Conservation (phyloP, 2,329 filamentous ascomycete genomes). For the Colletotrichum simmondsii region DNA sequence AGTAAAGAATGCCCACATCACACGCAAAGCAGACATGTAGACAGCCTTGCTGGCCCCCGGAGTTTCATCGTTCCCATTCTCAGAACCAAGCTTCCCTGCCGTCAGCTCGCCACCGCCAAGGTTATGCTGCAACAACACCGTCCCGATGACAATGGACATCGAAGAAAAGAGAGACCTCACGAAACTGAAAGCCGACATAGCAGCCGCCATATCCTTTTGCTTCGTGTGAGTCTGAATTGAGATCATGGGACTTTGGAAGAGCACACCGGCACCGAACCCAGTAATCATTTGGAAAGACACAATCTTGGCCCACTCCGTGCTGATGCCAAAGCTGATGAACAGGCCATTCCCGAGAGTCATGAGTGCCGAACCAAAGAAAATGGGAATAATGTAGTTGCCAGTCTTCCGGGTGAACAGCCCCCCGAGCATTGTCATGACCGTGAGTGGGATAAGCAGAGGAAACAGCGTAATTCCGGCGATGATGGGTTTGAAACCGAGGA, state of each 20-base stretch:
- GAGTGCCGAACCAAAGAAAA: slow-evolving; percentile 62
- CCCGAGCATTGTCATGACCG: slow-evolving; percentile 17
- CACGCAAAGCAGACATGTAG: slow-evolving; percentile 7
- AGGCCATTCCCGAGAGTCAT: slow-evolving; percentile 70
- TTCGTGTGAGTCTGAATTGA: slow-evolving; percentile 62
- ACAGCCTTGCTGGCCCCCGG: not conserved
- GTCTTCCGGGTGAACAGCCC: slow-evolving; percentile 68
- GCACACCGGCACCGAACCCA: slow-evolving; percentile 61
- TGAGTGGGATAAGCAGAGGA: slow-evolving; percentile 54
- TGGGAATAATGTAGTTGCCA: slow-evolving; percentile 69
- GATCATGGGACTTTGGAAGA: slow-evolving; percentile 66
- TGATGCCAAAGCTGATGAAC: slow-evolving; percentile 64
- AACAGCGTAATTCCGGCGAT: slow-evolving; percentile 62
- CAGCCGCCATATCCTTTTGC: slow-evolving; percentile 62
- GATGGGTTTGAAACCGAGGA: slow-evolving; percentile 60
- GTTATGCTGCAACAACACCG: slow-evolving; percentile 47
- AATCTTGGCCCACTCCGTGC: slow-evolving; percentile 57
- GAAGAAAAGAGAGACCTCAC: slow-evolving; percentile 66
- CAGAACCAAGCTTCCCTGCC: not conserved
- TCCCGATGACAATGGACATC: slow-evolving; percentile 67
- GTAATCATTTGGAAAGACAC: slow-evolving; percentile 61
- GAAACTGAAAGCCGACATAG: slow-evolving; percentile 64
- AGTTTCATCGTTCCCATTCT: not conserved
- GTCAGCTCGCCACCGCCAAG: slow-evolving; percentile 5
- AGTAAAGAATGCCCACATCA: slow-evolving; percentile 27